Conservation (phyloP, 192 early-diverging fungal species). For the Umbelopsis vinacea region DNA sequence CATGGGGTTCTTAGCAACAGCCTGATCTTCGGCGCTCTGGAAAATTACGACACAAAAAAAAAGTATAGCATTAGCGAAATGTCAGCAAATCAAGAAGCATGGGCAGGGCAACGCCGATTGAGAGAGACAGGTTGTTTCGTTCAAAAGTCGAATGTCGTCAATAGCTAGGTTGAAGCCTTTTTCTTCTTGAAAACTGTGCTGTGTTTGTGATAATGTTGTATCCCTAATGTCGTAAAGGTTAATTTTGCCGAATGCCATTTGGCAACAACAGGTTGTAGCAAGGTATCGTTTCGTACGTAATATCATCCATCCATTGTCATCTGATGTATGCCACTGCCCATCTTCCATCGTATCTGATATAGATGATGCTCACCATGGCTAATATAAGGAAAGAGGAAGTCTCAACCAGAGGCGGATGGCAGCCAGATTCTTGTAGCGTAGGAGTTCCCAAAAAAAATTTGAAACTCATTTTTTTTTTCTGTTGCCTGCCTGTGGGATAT, state of each 20-base stretch:
- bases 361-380: slow-evolving; percentile 19
- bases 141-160: no score
- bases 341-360: slow-evolving; percentile 4
- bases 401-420: neutral
- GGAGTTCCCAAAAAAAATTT: neutral
- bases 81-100: neutral
- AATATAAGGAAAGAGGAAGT: slow-evolving; percentile 14
- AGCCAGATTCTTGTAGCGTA: no score
- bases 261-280: neutral
- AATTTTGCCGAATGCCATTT: neutral
- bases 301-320: slow-evolving; percentile 21
- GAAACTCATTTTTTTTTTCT: neutral
- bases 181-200: no score
- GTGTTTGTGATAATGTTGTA: no score
- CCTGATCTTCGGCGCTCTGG: slow-evolving; percentile 68
- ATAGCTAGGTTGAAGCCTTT: no score
- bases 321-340: neutral
- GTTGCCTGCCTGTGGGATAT: no score
- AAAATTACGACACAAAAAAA: neutral
- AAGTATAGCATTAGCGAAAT: neutral
- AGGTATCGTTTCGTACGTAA: neutral
- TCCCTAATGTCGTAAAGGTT: neutral
- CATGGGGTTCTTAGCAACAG: slow-evolving; percentile 88
- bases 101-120: neutral
- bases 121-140: no score